Base-by-base conservation (phyloP, 257 asterid genomes). In the Plectranthus barbatus region DNA sequence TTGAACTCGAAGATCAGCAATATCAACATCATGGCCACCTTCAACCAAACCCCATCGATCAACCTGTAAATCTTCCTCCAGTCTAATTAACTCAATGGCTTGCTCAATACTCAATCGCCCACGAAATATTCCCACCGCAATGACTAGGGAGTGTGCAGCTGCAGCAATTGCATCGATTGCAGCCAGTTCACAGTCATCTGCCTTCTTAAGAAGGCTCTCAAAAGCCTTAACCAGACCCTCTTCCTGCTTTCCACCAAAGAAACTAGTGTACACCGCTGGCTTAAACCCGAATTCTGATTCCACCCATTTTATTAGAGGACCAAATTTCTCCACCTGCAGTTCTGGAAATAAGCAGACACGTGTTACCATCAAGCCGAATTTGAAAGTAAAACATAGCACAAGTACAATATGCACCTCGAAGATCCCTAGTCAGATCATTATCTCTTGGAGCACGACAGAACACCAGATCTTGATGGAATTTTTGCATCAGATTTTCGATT, bases 21-120 rank as follows among this genome's bases (percentile, higher is more conserved):
- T 75, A 79, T 93, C 99, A 75, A 93, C 48, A 68, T 90, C 99
- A 61, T 93, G 97, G n/a, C 99, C 99, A 53, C 99, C 99, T 85
- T 93, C 97, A 52, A 90, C 96, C 74, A 93, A 83, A 76, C 97
- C 96, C 91, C 94, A 89, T 10, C 79, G 75, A 72, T 80, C 92
- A 40, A 86, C 97, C 88, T 93, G 99, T 46, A 84, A 68, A 78
- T 93, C 94, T 81, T 93, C 99, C 81, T 92, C 97, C n/a, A 93
- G 84, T 76, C 97, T 81, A 69, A 87, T 72, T 76, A 90, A 72
- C 79, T 90, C 95, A 50, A 93, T 71, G 31, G 96, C 96, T 75
- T 87, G 88, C 69, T 90, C 91, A 31, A 93, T 80, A 19, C 72
- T 76, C 78, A 93, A 74, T 50, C 60, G 77, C 45, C 85, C 95